A percentile compares a stretch with the other conserved stretches of the same genome.
These are phyloP conservation scores for Prinsepia uniflora DNA, from an alignment of 306 rosid species.

Conservation along the genomic window DNA sequence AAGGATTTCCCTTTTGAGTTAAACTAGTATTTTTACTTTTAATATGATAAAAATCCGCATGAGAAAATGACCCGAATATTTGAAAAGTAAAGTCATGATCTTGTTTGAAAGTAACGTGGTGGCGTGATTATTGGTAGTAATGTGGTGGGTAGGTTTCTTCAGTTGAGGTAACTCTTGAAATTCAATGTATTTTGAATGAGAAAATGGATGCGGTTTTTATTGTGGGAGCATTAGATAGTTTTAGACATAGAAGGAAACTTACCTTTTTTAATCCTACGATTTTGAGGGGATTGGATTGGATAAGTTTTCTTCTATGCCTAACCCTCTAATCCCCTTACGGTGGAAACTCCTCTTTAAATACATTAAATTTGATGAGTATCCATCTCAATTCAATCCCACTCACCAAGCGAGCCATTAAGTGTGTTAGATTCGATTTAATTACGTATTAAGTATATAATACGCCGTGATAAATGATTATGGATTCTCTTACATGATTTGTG, in stretches of 20 bases:
- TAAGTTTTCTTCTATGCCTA: too few relatives aligned
- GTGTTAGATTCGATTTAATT: not conserved
- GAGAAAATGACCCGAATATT: not conserved
- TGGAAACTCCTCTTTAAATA: too few relatives aligned
- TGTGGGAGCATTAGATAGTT: too few relatives aligned
- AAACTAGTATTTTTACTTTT: not conserved
- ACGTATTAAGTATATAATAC: slow-evolving; percentile 13
- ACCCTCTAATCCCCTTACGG: too few relatives aligned
- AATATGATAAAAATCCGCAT: not conserved
- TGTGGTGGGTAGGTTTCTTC: not conserved
- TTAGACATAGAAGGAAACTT: too few relatives aligned
- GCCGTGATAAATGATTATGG: slow-evolving; percentile 24
- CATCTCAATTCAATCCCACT: too few relatives aligned
- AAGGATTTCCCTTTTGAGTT: slow-evolving; percentile 2
- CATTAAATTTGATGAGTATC: too few relatives aligned
- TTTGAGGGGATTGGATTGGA: too few relatives aligned
- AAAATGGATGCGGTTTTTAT: too few relatives aligned
- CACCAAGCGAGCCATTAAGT: not conserved
- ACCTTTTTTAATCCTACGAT: too few relatives aligned
- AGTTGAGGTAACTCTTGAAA: not conserved
- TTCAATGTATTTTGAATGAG: too few relatives aligned
- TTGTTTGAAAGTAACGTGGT: not conserved
- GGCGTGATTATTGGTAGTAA: not conserved
- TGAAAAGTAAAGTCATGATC: not conserved
- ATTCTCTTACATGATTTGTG: slow-evolving; percentile 16